A percentile compares a stretch with the other conserved stretches of the same genome.
Conservation (phyloP, 1,284 basidiomycete species). For the Pholiota adiposa region DNA sequence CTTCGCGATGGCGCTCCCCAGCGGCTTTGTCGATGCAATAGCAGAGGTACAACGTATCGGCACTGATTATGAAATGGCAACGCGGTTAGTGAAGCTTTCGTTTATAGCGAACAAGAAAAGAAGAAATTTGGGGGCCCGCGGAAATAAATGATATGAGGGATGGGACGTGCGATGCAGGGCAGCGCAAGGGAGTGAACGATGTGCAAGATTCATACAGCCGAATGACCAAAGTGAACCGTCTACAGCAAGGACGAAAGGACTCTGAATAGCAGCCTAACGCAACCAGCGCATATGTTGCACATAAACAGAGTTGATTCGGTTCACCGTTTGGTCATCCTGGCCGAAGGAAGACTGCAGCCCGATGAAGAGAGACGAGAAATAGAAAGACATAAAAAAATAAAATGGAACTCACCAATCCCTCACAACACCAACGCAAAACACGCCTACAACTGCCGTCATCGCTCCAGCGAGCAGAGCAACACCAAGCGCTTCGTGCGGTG, state of each 20-base stretch:
- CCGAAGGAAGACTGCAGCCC: neutral
- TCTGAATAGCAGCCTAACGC: no score
- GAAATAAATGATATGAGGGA: no score
- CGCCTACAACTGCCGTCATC: slow-evolving; percentile 80
- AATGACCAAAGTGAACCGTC: no score
- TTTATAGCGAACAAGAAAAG: no score
- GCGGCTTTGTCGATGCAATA: slow-evolving; percentile 86
- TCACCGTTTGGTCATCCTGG: neutral
- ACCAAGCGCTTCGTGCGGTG: slow-evolving; percentile 77
- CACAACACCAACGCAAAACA: slow-evolving; percentile 84
- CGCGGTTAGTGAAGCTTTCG: slow-evolving; percentile 30
- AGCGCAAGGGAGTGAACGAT: no score
- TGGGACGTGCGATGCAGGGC: no score
- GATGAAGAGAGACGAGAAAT: neutral
- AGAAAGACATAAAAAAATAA: neutral
- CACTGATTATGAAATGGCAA: slow-evolving; percentile 32
- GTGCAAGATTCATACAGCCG: no score
- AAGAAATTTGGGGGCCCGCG: no score
- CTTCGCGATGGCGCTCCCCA: slow-evolving; percentile 63
- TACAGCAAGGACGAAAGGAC: no score
- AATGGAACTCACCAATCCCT: slow-evolving; percentile 68
- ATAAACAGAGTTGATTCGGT: no score
- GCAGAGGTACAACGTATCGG: slow-evolving; percentile 87
- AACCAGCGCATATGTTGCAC: no score
- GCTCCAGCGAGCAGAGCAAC: slow-evolving; percentile 80